Conservation (phyloP, 495 filamentous ascomycete species). For the Talaromyces borbonicus region DNA sequence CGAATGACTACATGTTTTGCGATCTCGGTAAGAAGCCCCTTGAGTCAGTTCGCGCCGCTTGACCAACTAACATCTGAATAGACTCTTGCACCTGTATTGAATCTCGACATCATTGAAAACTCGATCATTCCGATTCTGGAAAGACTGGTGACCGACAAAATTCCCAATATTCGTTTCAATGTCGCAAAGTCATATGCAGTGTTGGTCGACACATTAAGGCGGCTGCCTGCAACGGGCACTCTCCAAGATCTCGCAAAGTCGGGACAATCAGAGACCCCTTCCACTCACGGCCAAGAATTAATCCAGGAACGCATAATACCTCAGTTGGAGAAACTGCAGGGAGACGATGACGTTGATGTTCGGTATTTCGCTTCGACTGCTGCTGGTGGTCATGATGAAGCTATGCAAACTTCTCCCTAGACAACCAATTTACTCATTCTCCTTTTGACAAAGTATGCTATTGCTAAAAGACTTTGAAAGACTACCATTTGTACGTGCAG, state of each 20-base stretch:
- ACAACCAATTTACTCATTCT: not conserved
- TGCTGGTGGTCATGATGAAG: slow-evolving; percentile 37
- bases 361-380: slow-evolving; percentile 84
- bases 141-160: slow-evolving; percentile 82
- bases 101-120: slow-evolving; percentile 79
- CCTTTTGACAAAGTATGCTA: not conserved
- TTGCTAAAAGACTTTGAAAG: too few species aligned
- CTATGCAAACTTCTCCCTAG: slow-evolving; percentile 42
- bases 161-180: slow-evolving; percentile 99
- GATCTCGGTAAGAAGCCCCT: slow-evolving; percentile 64
- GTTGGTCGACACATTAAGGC: slow-evolving; percentile 78
- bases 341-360: slow-evolving; percentile 96
- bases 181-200: slow-evolving; percentile 94
- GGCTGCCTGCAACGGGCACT: slow-evolving; percentile 79
- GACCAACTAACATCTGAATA: slow-evolving; percentile 31
- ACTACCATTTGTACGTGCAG: slow-evolving; percentile 6
- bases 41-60: not conserved
- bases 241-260: slow-evolving; percentile 75
- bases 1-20: slow-evolving; percentile 99
- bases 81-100: slow-evolving; percentile 91
- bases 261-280: slow-evolving; percentile 49
- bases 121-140: slow-evolving; percentile 95
- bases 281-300: slow-evolving; percentile 65
- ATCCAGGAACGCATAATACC: slow-evolving; percentile 83
- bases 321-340: slow-evolving; percentile 85